Evolutionary conservation across 177 flowering plant species (phyloP), one percentile per base, ranked within the genome.

Genomic region (Telopea speciosissima): DNA sequence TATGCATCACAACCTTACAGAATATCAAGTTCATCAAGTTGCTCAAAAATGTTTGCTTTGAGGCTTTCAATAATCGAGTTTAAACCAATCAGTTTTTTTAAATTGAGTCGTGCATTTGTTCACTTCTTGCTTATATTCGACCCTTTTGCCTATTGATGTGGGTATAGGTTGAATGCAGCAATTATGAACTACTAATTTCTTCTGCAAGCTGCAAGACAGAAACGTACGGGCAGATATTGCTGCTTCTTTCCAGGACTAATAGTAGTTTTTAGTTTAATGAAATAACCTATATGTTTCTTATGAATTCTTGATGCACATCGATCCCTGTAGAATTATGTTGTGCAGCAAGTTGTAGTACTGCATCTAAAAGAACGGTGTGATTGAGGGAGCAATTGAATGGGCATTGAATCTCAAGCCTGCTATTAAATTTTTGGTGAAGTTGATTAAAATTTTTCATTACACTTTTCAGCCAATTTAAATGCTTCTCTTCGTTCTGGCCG

Each of bases 301-400:
- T 14, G 9, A 63, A 63, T 16, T 25, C 19, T 63, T 63, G n/a
- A 63, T 31, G n/a, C 19, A 49, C 68, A 24, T 17, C 31, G 3
- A 49, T 24, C 59, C 19, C 45, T 33, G 10, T 28, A 49, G 12
- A 8, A 40, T 9, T 76, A 31, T 58, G 14, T 22, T n/a, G 21
- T 83, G 81, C 90, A 94, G 99, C 85, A 91, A 76, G 91, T 88
- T 79, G 99, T 97, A 61, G 99, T 94, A 12, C 66, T 88, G 73
- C 99, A 94, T 85, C 78, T 94, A 63, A 97, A 94, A 81, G 97
- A 94, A 81, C 88, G 88, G 79, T 92, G 96, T 82, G 88, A 87
- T 63, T 87, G 99, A n/a, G n/a, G n/a, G n/a, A 69, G 97, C 99
- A 64, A 89, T 94, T 81, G 85, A 81, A 70, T 94, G 99, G 99